Evolutionary conservation across 1,139 yeast species (phyloP).

Genomic region (Pichia sp.): DNA sequence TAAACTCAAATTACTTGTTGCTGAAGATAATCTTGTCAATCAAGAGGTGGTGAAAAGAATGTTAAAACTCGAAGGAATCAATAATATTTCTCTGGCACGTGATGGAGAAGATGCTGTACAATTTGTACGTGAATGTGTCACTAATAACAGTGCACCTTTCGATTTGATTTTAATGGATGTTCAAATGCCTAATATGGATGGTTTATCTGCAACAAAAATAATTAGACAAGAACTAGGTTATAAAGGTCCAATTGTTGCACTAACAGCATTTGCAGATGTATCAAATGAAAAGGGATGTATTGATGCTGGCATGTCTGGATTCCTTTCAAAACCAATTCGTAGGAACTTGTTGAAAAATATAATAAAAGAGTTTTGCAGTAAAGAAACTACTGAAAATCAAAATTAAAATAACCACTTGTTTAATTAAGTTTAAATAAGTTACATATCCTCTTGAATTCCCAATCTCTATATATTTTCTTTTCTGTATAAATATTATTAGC

Average conservation of each 20-base stretch:
- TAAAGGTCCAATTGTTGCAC: slow-evolving; percentile 75
- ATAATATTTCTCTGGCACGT: slow-evolving; percentile 64
- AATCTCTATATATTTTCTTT: too few relatives aligned
- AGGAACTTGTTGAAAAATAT: slow-evolving; percentile 56
- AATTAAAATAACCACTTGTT: too few relatives aligned
- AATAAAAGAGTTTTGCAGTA: slow-evolving; percentile 37
- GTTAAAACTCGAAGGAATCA: slow-evolving; percentile 73
- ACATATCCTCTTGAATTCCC: too few relatives aligned
- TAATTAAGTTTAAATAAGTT: too few relatives aligned
- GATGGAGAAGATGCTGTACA: slow-evolving; percentile 89
- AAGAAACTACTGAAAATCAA: not conserved
- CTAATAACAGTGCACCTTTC: slow-evolving; percentile 31
- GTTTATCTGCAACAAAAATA: slow-evolving; percentile 69
- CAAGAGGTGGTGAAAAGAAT: slow-evolving; percentile 85
- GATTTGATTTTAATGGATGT: slow-evolving; percentile 92
- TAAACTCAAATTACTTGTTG: slow-evolving; percentile 50
- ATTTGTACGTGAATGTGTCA: slow-evolving; percentile 39
- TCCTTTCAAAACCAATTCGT: slow-evolving; percentile 80
- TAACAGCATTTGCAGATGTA: slow-evolving; percentile 91
- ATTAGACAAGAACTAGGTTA: slow-evolving; percentile 62
- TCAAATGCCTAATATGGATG: slow-evolving; percentile 92
- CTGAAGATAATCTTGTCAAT: slow-evolving; percentile 87
- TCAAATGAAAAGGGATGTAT: slow-evolving; percentile 72
- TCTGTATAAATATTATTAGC: not conserved
- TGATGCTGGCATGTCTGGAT: slow-evolving; percentile 81